A percentile compares a stretch with the other conserved stretches of the same genome.
These are phyloP conservation scores for Nasturtium officinale DNA, from an alignment of 345 rosid species.

Conservation along the genomic window DNA sequence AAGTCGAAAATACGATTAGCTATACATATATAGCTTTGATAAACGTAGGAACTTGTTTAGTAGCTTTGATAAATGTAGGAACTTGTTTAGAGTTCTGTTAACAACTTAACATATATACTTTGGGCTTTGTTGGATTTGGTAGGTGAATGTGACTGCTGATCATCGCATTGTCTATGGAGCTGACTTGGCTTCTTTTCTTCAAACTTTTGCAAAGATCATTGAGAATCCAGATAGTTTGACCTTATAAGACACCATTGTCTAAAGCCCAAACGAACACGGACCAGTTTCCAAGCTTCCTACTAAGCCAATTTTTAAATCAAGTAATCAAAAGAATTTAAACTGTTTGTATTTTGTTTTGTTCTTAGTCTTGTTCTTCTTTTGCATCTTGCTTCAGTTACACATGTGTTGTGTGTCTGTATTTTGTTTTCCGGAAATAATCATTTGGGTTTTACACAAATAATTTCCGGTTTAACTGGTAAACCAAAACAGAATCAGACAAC, in stretches of 20 bases:
- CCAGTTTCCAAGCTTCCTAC: slow-evolving; percentile 26
- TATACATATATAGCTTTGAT: neutral
- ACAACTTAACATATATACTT: neutral
- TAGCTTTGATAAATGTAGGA: too few species aligned
- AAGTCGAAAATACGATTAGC: neutral
- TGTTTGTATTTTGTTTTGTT: slow-evolving; percentile 17
- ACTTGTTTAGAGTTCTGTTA: neutral
- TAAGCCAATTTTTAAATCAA: slow-evolving; percentile 3
- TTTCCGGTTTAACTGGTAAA: neutral
- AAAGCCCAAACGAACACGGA: neutral
- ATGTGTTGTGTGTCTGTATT: slow-evolving; percentile 20
- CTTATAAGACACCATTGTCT: slow-evolving; percentile 46
- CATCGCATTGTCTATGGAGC: slow-evolving; percentile 92
- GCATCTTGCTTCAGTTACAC: slow-evolving; percentile 11
- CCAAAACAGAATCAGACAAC: neutral
- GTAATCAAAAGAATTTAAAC: neutral
- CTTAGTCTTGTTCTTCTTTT: slow-evolving; percentile 22
- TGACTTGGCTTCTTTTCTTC: slow-evolving; percentile 90
- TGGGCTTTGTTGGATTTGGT: slow-evolving; percentile 31
- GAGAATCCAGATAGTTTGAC: slow-evolving; percentile 87
- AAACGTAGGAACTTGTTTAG: neutral
- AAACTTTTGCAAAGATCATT: slow-evolving; percentile 85
- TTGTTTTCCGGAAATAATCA: slow-evolving; percentile 17
- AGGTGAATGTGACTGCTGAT: slow-evolving; percentile 98
- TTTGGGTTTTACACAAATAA: slow-evolving; percentile 25